These are phyloP conservation scores for Globisporangium perplexum DNA, from an alignment of 352 stramenopile species.

Conservation along the genomic window DNA sequence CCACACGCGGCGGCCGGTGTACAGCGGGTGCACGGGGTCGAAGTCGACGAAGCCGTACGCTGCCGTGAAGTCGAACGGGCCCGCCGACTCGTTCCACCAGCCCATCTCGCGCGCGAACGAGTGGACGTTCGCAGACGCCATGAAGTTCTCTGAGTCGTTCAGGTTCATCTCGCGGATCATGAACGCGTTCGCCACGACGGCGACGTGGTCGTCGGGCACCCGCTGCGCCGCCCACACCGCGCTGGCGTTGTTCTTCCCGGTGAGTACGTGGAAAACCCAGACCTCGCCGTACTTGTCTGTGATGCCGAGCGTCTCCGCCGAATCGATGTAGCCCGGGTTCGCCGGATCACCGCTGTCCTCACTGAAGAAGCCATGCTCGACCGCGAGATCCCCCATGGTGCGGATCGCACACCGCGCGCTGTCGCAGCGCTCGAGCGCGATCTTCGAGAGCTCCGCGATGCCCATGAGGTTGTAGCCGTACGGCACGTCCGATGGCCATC, in stretches of 20 bases:
- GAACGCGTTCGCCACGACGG: conserved; percentile 91
- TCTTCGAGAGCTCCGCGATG: conserved; percentile 86
- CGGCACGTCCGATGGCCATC: conserved; percentile 50
- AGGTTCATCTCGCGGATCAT: conserved; percentile 88
- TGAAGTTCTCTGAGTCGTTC: conserved; percentile 73
- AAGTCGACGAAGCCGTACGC: conserved; percentile 63
- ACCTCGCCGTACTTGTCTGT: conserved; percentile 85
- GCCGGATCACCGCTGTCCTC: conserved; percentile 73
- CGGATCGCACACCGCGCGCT: conserved; percentile 78
- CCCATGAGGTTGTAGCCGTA: conserved; percentile 87
- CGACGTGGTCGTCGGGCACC: conserved; percentile 87
- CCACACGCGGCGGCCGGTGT: conserved; percentile 85
- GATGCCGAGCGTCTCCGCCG: conserved; percentile 84
- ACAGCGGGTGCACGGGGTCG: conserved; percentile 54
- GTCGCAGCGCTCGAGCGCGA: conserved; percentile 88
- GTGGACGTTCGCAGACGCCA: conserved; percentile 85
- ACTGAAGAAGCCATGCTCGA: conserved; percentile 93
- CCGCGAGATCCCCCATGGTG: conserved; percentile 91
- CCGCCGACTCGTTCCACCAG: conserved; percentile 62
- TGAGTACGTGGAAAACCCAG: conserved; percentile 95
- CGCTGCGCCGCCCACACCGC: conserved; percentile 93
- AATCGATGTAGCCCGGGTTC: conserved; percentile 54
- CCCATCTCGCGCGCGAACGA: conserved; percentile 78
- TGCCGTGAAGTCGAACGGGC: conserved; percentile 62
- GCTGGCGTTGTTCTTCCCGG: conserved; percentile 79